These are phyloP conservation scores for Pneumocystis sp. DNA, from an alignment of 1,139 yeast genomes.

Conservation along the genomic window DNA sequence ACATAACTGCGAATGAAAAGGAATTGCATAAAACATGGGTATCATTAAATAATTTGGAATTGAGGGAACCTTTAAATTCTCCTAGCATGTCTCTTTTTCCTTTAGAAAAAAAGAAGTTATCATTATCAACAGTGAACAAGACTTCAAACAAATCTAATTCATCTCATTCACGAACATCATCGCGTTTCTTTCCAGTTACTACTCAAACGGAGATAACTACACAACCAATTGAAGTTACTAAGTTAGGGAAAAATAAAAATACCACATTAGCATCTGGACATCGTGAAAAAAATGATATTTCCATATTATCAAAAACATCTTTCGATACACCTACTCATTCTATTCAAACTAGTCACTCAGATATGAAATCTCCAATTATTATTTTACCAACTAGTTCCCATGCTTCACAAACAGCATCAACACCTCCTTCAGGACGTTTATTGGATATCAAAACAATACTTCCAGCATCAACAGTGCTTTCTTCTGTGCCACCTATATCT, in stretches of 20 bases:
- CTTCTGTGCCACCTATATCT: not conserved
- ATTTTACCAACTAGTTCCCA: not conserved
- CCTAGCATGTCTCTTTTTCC: not conserved
- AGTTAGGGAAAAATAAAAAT: not conserved
- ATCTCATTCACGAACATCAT: not conserved
- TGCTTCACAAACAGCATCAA: not conserved
- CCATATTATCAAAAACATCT: not conserved
- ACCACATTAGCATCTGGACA: not conserved
- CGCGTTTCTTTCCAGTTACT: not conserved
- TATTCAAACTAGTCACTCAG: not conserved
- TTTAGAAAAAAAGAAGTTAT: not conserved
- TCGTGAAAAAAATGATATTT: not conserved
- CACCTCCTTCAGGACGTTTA: not conserved
- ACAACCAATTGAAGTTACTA: not conserved
- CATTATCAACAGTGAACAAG: not conserved
- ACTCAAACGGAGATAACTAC: not conserved
- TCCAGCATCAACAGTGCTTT: not conserved
- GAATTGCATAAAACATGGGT: not conserved
- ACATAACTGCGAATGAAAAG: not conserved
- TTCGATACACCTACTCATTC: not conserved
- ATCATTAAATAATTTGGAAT: not conserved
- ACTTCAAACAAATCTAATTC: not conserved
- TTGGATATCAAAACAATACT: not conserved
- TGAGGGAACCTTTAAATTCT: not conserved
- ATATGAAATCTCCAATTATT: not conserved